A percentile compares a stretch with the other conserved stretches of the same genome.
phyloP scores from a whole-genome alignment of 208 protist species.

The Crithidia fasciculata region DNA sequence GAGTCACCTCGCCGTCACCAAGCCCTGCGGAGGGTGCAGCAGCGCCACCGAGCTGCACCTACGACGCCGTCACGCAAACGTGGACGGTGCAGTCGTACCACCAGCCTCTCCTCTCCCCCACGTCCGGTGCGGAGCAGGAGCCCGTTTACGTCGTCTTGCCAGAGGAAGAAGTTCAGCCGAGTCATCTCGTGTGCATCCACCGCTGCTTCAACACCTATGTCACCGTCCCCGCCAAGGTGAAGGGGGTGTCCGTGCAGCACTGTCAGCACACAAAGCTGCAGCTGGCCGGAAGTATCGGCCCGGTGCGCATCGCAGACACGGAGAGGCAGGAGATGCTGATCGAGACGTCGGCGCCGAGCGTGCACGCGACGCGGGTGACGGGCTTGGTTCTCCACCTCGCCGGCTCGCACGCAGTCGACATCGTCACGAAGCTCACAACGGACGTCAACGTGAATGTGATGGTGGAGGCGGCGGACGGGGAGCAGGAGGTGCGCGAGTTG shows the following conservation, averaged over 20 bases:
- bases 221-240: constrained; percentile 32
- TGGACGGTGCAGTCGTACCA: constrained; percentile 22
- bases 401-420: constrained; percentile 16
- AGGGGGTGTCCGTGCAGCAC: constrained; percentile 33
- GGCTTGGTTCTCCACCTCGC: constrained; percentile 23
- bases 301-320: constrained; percentile 31
- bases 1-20: neutral
- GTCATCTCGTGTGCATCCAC: constrained; percentile 33
- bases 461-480: constrained; percentile 31
- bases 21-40: neutral
- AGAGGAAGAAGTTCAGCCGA: constrained; percentile 12
- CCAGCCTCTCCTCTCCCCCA: constrained; percentile 16
- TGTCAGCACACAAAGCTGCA: constrained; percentile 35
- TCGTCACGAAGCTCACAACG: constrained; percentile 34
- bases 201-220: constrained; percentile 39
- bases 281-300: constrained; percentile 26
- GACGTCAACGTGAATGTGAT: constrained; percentile 38
- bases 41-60: neutral
- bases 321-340: constrained; percentile 38
- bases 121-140: constrained; percentile 23
- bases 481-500: constrained; percentile 32
- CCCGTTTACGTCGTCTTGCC: constrained; percentile 18
- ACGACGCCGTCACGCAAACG: constrained; percentile 19
- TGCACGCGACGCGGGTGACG: constrained; percentile 29
- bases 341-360: constrained; percentile 25